Evolutionary conservation across 495 filamentous ascomycete genomes (phyloP), one percentile per base, ranked within the genome.

Genomic region (Neurospora intermedia): DNA sequence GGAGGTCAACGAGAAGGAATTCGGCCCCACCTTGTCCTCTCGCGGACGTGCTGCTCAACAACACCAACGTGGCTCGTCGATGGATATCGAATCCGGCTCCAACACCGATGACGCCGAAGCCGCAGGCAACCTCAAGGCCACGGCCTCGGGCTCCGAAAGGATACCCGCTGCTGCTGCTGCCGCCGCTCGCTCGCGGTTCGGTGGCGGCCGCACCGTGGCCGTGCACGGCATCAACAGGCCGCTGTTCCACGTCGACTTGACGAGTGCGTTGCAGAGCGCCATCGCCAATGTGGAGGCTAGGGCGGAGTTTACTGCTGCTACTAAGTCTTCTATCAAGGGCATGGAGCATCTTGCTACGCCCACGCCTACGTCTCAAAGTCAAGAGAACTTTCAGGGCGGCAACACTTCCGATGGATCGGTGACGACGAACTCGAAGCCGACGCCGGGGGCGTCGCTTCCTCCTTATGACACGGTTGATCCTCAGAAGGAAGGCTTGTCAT

Each of bases 191-290:
- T 18, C 69, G 69, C 76, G 69, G 43, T 45, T 35, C 20, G 48
- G 27, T 70, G 39, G 43, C 18, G 75, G 73, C 1, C 73, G 77
- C 43, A 76, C 79, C 43, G 93, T 91, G 3, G 84, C 92, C 15
- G 91, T 98, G 45, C 92, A 93, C 74, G 92, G 96, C 59, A 84
- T 97, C 73, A 94, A 96, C 82, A 82, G 93, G 76, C 96, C 96
- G 66, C 88, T 97, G 75, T 98, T 99, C 88, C 96, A 99, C 77
- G 89, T 96, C 72, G 96, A 99, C 79, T 81, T 99, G 39, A 97
- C 94, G 16, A 95, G 92, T 77, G 96, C 96, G 35, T 79, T 98
- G 77, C 91, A 97, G 81, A 95, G 93, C 80, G 95, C 94, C 18
- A 87, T 98, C 75, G 88, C 90, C 41, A 97, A 94, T 76, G 89